Percentiles rank a stretch among this genome's conserved stretches.
These are phyloP conservation scores for Ceratocystis huliohia DNA, from an alignment of 2,329 filamentous ascomycete genomes.

Conservation along the genomic window DNA sequence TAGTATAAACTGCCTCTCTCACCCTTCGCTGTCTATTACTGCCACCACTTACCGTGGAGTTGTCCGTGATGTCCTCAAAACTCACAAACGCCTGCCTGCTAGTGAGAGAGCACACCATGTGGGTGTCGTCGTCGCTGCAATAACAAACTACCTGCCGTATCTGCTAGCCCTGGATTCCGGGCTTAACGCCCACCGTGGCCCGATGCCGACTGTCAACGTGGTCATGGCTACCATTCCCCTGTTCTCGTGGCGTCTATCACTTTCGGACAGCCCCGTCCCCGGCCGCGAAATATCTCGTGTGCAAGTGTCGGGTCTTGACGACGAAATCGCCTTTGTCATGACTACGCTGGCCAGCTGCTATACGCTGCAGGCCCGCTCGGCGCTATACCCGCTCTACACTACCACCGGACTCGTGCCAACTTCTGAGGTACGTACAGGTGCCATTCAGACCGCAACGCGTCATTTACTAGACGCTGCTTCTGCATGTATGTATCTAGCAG, in stretches of 20 bases:
- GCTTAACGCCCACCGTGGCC: constrained; percentile 38
- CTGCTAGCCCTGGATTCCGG: constrained; percentile 65
- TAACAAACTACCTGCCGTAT: constrained; percentile 73
- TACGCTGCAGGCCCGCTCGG: constrained; percentile 56
- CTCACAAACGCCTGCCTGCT: constrained; percentile 72
- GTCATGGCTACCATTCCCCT: constrained; percentile 33
- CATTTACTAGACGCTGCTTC: constrained; percentile 66
- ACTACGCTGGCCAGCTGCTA: constrained; percentile 65
- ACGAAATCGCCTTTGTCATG: constrained; percentile 70
- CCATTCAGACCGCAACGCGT: constrained; percentile 63
- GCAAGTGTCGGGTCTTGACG: constrained; percentile 60
- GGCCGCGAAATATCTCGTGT: constrained; percentile 53
- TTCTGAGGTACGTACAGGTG: constrained; percentile 52
- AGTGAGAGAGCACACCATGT: constrained; percentile 59
- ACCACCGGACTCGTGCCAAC: constrained; percentile 48
- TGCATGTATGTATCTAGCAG: constrained; percentile 59
- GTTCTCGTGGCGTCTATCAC: constrained; percentile 74
- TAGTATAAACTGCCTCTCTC: constrained; percentile 64
- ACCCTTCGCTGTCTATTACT: constrained; percentile 74
- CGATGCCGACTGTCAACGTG: constrained; percentile 13
- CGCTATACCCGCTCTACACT: constrained; percentile 61
- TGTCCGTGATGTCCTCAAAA: constrained; percentile 71
- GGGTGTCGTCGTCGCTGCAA: constrained; percentile 50
- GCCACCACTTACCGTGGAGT: constrained; percentile 75
- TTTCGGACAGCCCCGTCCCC: constrained; percentile 52